Percentiles rank a stretch among this genome's conserved stretches.
Conservation (phyloP, 2,329 filamentous ascomycete genomes). For the Septoria linicola region DNA sequence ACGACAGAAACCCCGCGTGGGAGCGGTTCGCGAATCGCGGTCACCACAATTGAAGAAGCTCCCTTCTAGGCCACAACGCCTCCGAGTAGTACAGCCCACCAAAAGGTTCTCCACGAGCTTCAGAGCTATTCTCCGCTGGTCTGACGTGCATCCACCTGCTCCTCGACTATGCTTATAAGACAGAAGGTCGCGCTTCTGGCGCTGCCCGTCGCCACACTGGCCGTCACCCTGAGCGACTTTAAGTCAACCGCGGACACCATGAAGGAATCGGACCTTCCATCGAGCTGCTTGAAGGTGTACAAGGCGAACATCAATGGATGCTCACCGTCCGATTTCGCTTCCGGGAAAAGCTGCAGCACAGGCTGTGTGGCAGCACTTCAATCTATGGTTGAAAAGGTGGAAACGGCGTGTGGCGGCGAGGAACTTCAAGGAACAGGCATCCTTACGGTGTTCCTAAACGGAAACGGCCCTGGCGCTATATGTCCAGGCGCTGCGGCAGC, state of each 20-base stretch:
- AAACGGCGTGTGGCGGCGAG: conserved; percentile 37
- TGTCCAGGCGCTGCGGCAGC: conserved; percentile 35
- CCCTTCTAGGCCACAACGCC: no score
- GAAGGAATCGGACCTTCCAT: conserved; percentile 42
- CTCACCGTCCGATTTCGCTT: conserved; percentile 41
- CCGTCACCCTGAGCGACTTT: conserved; percentile 49
- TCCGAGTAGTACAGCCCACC: no score
- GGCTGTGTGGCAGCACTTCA: conserved; percentile 45
- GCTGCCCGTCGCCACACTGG: conserved; percentile 30
- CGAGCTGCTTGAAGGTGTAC: conserved; percentile 44
- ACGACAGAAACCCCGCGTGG: no score
- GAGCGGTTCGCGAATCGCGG: no score
- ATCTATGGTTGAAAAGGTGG: conserved; percentile 38
- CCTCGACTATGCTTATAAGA: conserved; percentile 1
- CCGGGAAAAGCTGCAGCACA: conserved; percentile 42
- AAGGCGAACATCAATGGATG: conserved; percentile 44
- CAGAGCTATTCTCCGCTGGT: no score
- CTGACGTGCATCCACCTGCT: no score
- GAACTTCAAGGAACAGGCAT: conserved; percentile 42
- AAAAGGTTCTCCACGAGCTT: no score
- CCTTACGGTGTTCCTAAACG: conserved; percentile 45
- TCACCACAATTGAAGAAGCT: no score
- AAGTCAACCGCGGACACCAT: conserved; percentile 32
- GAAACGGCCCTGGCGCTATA: conserved; percentile 41
- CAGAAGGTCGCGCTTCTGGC: conserved; percentile 23